Evolutionary conservation across 2,329 filamentous ascomycete genomes (phyloP).

Genomic region (Beauveria asiatica): DNA sequence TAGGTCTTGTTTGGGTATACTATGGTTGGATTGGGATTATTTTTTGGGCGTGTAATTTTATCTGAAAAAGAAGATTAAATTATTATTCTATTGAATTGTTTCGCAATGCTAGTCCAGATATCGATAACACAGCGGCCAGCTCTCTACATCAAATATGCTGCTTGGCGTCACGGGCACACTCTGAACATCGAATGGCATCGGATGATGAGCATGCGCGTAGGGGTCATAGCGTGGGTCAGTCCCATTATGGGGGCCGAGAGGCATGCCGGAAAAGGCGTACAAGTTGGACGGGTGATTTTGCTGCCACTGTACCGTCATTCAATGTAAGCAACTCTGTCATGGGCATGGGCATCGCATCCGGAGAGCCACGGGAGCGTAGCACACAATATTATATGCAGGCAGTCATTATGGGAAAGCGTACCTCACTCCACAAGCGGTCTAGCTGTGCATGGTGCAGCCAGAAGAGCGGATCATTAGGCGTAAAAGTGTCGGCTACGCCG

Average conservation of each 20-base stretch:
- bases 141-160: neutral
- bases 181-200: neutral
- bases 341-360: neutral
- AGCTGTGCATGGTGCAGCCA: slow-evolving; percentile 2
- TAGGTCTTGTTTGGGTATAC: too few species aligned
- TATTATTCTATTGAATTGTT: too few species aligned
- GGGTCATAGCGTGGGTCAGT: neutral
- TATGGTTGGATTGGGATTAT: too few species aligned
- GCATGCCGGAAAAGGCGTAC: neutral
- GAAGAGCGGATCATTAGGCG: slow-evolving; percentile 4
- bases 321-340: too few species aligned
- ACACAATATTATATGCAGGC: neutral
- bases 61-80: too few species aligned
- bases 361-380: neutral
- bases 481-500: neutral
- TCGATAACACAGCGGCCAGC: neutral
- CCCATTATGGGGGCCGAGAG: neutral
- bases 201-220: neutral
- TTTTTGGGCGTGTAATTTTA: too few species aligned
- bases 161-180: slow-evolving; percentile 1
- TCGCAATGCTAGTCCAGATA: neutral
- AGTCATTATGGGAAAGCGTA: neutral
- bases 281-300: neutral
- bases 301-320: neutral
- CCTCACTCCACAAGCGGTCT: neutral